Base-by-base conservation (phyloP, 2,329 filamentous ascomycete species). In the Fusarium sp. region DNA sequence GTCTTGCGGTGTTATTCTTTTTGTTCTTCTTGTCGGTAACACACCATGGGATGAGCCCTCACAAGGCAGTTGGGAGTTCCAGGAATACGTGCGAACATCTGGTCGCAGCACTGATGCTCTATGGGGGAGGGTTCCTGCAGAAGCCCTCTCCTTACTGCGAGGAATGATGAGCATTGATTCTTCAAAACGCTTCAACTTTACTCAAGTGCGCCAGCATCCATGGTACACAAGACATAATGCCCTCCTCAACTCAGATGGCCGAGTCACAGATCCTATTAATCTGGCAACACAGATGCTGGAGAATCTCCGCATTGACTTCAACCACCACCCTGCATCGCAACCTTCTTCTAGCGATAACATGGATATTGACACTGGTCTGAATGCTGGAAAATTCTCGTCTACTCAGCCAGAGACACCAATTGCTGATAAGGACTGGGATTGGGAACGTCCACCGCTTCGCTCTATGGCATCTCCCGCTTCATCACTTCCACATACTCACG, bases 1-100 rank as follows among this genome's bases (percentile, higher is more conserved):
- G 97, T 98, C 95, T 18, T 98, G 95, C 76, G 96, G 96, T 37
- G 94, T 99, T 57, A 97, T 99, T n/a, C 85, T 99, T 7, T 99
- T 99, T 78, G 96, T 98, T 38, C 85, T 99, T 7, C 85, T 99
- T 6, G 94, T 97, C 2, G 96, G 96, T 13, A 99, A 99, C 79
- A 99, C 96, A 4, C 96, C 96, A 0, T 99, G 96, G 96, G 96
- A 98, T 77, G 93, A 96, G 78, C 96, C 96, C 0, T 95, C 94
- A 5, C 84, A 88, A 38, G 87, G 90, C 62, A 98, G 94, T 79
- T 97, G 93, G 85, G 96, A 99, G 81, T 99, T 93, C 75, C 89
- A 92, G 75, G 94, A 98, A 80, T 99, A 97, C 79, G 85, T 93
- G 42, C 88, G 89, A 64, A 93, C 90, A 3, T 91, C 91, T 56